Conservation (phyloP, 208 protist genomes). For the Trypanosomatidae sp. region DNA sequence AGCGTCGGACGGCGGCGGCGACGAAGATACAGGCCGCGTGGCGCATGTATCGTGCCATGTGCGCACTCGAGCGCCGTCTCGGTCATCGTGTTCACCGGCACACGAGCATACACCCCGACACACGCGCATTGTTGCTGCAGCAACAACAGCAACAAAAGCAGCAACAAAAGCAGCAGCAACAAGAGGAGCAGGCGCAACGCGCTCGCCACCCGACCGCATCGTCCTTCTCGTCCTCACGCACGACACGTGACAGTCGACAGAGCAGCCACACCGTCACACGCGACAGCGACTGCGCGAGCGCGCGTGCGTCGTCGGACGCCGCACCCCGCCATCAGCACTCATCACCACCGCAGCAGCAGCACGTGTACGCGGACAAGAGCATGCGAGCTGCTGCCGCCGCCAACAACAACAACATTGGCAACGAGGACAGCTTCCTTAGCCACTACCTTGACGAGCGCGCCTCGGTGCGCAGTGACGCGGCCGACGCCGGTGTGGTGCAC, state of each 20-base stretch:
- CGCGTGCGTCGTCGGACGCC: too few relatives aligned
- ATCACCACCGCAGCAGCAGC: too few relatives aligned
- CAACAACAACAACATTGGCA: background rate
- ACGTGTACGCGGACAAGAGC: too few relatives aligned
- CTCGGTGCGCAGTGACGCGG: background rate
- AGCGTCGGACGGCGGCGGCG: constrained; percentile 31
- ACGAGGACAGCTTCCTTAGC: background rate
- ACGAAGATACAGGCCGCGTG: constrained; percentile 76
- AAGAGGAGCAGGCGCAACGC: too few relatives aligned
- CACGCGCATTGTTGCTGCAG: constrained; percentile 8
- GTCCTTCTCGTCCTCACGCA: constrained; percentile 43
- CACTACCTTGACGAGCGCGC: background rate
- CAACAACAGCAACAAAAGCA: too few relatives aligned
- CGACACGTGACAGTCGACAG: too few relatives aligned
- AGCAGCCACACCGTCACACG: too few relatives aligned
- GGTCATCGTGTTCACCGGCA: constrained; percentile 53
- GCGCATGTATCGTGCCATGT: constrained; percentile 69
- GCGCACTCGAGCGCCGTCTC: constrained; percentile 32
- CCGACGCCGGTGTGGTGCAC: constrained; percentile 2
- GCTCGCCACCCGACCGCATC: constrained; percentile 17
- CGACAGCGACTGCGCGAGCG: too few relatives aligned
- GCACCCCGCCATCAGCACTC: too few relatives aligned
- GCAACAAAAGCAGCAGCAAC: too few relatives aligned
- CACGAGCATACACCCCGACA: constrained; percentile 11
- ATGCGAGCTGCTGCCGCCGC: background rate